A percentile compares a stretch with the other conserved stretches of the same genome.
These are phyloP conservation scores for Hapsidospora chrysogenum DNA, from an alignment of 495 filamentous ascomycete species.

Conservation along the genomic window DNA sequence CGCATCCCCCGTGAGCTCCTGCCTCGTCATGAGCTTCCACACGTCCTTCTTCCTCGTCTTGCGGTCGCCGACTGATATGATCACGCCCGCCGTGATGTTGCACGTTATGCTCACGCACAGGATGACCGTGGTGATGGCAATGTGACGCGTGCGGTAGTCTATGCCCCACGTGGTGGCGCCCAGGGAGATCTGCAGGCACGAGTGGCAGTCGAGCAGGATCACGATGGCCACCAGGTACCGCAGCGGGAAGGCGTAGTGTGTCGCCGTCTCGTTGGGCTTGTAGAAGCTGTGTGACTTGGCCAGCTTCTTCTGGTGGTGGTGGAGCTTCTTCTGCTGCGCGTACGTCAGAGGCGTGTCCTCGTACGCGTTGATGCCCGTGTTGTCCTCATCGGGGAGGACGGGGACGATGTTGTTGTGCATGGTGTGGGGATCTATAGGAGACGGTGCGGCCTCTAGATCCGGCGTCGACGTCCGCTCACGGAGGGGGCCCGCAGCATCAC, in stretches of 20 bases:
- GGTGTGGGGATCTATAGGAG: neutral
- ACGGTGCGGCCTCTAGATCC: neutral
- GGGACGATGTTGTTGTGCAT: neutral
- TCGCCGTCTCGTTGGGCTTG: slow-evolving; percentile 67
- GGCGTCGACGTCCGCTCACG: neutral
- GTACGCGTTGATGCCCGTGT: slow-evolving; percentile 20
- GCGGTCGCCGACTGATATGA: slow-evolving; percentile 57
- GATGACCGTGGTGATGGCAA: slow-evolving; percentile 60
- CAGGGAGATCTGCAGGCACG: slow-evolving; percentile 55
- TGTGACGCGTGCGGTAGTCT: slow-evolving; percentile 40
- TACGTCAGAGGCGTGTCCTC: slow-evolving; percentile 24
- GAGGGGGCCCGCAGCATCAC: neutral
- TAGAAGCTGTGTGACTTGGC: slow-evolving; percentile 68
- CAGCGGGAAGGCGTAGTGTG: slow-evolving; percentile 63
- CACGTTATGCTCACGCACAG: slow-evolving; percentile 58
- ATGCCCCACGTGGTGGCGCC: slow-evolving; percentile 62
- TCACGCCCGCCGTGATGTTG: slow-evolving; percentile 52
- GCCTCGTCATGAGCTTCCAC: slow-evolving; percentile 51
- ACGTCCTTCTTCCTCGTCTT: slow-evolving; percentile 70
- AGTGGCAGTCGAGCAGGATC: slow-evolving; percentile 59
- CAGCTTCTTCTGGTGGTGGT: slow-evolving; percentile 60
- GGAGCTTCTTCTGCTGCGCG: slow-evolving; percentile 42
- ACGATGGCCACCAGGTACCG: slow-evolving; percentile 53
- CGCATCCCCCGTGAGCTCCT: slow-evolving; percentile 54
- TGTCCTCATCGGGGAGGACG: slow-evolving; percentile 15